These are phyloP conservation scores for Nannizziopsis barbatae DNA, from an alignment of 2,329 filamentous ascomycete genomes.

Conservation along the genomic window DNA sequence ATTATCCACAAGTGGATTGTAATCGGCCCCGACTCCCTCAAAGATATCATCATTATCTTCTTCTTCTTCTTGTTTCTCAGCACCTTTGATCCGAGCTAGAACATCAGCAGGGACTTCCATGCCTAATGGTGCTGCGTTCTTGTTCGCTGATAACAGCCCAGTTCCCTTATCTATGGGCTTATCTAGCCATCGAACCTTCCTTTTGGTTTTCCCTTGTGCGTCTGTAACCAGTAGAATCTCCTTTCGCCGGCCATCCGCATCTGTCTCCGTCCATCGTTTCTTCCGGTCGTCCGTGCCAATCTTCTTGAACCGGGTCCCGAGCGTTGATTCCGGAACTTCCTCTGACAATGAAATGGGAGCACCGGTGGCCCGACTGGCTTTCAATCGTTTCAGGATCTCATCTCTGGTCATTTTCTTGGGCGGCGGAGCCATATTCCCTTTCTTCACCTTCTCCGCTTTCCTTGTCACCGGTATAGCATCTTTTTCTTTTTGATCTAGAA, in stretches of 20 bases:
- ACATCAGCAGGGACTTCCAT: constrained; percentile 40
- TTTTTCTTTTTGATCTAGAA: constrained; percentile 31
- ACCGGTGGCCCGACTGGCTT: constrained; percentile 38
- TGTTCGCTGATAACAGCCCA: constrained; percentile 34
- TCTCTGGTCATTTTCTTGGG: constrained; percentile 46
- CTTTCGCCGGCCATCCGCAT: constrained; percentile 41
- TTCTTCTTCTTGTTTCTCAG: constrained; percentile 36
- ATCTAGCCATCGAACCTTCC: constrained; percentile 47
- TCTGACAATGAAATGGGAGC: constrained; percentile 32
- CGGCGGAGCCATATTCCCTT: constrained; percentile 39
- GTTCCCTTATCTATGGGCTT: constrained; percentile 25
- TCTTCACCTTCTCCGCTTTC: constrained; percentile 39
- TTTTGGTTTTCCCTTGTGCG: constrained; percentile 50
- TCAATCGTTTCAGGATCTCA: constrained; percentile 50
- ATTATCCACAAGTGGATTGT: constrained; percentile 47
- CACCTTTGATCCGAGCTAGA: constrained; percentile 25
- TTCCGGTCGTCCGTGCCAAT: constrained; percentile 40
- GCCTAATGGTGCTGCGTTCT: constrained; percentile 39
- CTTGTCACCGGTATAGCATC: constrained; percentile 22
- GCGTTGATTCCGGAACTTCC: constrained; percentile 33
- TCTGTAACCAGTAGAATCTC: constrained; percentile 51
- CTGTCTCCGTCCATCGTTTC: constrained; percentile 44
- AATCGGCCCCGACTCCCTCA: constrained; percentile 47
- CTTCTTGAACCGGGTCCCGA: constrained; percentile 48
- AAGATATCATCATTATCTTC: constrained; percentile 46